phyloP scores from a whole-genome alignment of 1,139 yeast species.

The Diutina pseudorugosa region DNA sequence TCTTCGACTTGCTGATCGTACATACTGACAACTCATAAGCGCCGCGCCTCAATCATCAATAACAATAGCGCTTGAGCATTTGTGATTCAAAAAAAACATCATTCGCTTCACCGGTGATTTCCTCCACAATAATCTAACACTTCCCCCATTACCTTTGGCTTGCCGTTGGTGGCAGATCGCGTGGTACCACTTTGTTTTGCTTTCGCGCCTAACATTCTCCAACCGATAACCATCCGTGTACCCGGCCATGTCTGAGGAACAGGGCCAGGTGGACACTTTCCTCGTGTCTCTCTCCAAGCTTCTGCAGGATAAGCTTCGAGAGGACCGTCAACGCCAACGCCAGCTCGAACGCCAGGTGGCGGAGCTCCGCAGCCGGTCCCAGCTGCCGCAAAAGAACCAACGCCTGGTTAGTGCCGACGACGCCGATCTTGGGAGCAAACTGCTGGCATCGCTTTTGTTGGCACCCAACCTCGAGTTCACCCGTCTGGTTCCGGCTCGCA shows the following conservation, averaged over 20 bases:
- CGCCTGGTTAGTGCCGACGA: not conserved
- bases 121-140: no score
- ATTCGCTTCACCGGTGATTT: no score
- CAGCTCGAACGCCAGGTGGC: not conserved
- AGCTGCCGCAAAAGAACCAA: slow-evolving; percentile 1
- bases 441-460: not conserved
- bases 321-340: slow-evolving; percentile 3
- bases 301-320: not conserved
- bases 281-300: not conserved
- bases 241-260: not conserved
- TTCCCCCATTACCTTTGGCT: no score
- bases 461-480: not conserved
- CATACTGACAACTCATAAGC: no score
- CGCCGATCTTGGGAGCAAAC: not conserved
- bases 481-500: not conserved
- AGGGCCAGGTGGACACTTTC: slow-evolving; percentile 1
- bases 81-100: no score
- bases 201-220: not conserved
- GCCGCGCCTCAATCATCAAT: no score
- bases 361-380: slow-evolving; percentile 2
- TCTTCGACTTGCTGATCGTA: no score
- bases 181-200: not conserved
- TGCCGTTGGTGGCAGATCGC: not conserved
- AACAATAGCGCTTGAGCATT: no score
- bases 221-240: not conserved